Conservation (phyloP, 257 asterid genomes). For the Henckelia pumila region DNA sequence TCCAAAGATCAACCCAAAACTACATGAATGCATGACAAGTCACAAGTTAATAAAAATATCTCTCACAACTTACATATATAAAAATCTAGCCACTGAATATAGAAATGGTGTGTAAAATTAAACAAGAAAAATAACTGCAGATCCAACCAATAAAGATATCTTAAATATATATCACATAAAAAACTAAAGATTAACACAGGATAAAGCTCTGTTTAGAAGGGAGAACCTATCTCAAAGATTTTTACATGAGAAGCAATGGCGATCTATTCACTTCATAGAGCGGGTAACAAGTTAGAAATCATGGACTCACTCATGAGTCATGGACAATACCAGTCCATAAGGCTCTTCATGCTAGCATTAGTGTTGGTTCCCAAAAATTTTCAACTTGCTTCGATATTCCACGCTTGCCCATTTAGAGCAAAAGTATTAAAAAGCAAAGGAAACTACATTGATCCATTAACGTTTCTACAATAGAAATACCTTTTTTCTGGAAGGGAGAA, state of each 20-base stretch:
- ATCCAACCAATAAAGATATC: conserved; percentile 4
- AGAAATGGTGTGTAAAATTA: conserved; percentile 14
- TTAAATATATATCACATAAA: conserved; percentile 1
- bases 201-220: conserved; percentile 5
- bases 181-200: background rate
- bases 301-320: conserved; percentile 1
- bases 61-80: conserved; percentile 18
- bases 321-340: conserved; percentile 4
- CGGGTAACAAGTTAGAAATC: conserved; percentile 5
- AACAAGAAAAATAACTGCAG: background rate
- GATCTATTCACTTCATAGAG: conserved; percentile 9
- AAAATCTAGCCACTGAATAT: conserved; percentile 13
- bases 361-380: conserved; percentile 16
- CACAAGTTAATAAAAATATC: conserved; percentile 17
- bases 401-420: conserved; percentile 16
- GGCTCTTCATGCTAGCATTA: conserved; percentile 5
- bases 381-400: conserved; percentile 23
- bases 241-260: background rate
- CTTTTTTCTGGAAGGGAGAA: conserved; percentile 79
- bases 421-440: background rate
- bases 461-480: conserved; percentile 28
- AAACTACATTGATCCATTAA: conserved; percentile 15
- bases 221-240: conserved; percentile 8
- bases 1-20: conserved; percentile 87
- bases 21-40: conserved; percentile 28